Evolutionary conservation across 352 stramenopile genomes (phyloP), one percentile per base, ranked within the genome.

Genomic region (Phytophthora podocarpi): DNA sequence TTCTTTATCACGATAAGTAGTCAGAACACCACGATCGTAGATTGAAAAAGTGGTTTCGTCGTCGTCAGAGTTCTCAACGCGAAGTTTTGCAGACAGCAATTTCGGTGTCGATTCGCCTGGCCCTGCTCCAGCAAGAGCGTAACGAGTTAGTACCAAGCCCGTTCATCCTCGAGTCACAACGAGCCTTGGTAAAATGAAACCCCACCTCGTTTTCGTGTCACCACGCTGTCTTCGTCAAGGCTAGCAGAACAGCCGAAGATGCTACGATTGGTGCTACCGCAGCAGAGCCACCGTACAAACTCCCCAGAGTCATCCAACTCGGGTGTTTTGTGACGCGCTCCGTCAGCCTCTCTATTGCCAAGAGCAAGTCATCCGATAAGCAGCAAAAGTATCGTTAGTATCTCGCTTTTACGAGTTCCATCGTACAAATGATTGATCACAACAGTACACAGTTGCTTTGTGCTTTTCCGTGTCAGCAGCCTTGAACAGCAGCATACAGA

Each of bases 211-310:
- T 39, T 56, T 20, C 28, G 20, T 54, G n/a, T n/a, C 7, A 32
- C 20, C 12, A 20, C 5, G 7, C 4, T 53, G 20, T 31, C 55
- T 41, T 59, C 55, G 3, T 43, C 30, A 8, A 36, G 9, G 11
- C 16, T 49, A 20, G 74, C 61, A 2, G 72, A 75, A n/a, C 81
- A 90, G 6, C 81, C 81, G 26, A 78, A 87, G 6, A 90, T 66
- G 27, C 54, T 87, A 4, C 66, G 66, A 24, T 84, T 64, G 0
- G 70, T 85, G 55, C 70, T 82, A 10, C 79, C 81, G 20, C 81
- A 90, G 50, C 81, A 89, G 7, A 72, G 68, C 81, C 79, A 90
- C 0, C 81, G 64, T 3, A 89, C 66, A 55, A 90, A 90, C 15
- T 78, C 75, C 1, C 81, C 78, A 1, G 63, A 46, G 13, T 90